Evolutionary conservation across 2,329 filamentous ascomycete genomes (phyloP), one percentile per base, ranked within the genome.

Genomic region (Talaromyces sp.): DNA sequence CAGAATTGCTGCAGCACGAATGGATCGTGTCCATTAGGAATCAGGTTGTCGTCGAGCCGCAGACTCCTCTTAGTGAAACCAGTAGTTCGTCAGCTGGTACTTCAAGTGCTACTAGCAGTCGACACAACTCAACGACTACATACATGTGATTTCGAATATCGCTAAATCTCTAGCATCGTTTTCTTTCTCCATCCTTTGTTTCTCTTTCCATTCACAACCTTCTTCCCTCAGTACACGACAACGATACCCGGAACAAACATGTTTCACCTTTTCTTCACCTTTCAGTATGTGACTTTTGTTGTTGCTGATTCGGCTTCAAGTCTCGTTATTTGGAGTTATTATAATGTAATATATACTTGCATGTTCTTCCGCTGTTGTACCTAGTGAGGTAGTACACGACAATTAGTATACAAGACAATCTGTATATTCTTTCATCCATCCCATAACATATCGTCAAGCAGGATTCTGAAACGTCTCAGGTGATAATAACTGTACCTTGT

Each of bases 1-100:
- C 92, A 1, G 94, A 97, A 73, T 77, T 99, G 60, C 80, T 99
- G 58, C 91, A 96, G 73, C 92, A 97, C 72, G 91, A 96, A 69
- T 99, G 94, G 94, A 87, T 88, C 41, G 74, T 77, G 58, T 78
- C 74, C 28, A 80, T 80, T 61, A 67, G 77, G 52, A 71, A 76
- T 57, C 74, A 79, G 62, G 76, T 80, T 15, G 77, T 78, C 13
- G 65, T 77, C n/a, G 74, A 77, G 50, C 69, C 74, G 25, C 63
- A 70, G 11, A 77, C 74, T 1, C 74, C 74, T 0, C 63, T 63
- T 58, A 74, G 69, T 58, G 72, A 74, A 0, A 63, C 63, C 41
- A 67, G 69, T 72, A 64, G 64, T 21, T 80, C 77, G 61, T 77
- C 61, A 48, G 63, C 64, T 21, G 67, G 51, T 19, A 50, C 21